Evolutionary conservation across 345 rosid species (phyloP), one percentile per base, ranked within the genome.

Genomic region (Barbarea vulgaris): DNA sequence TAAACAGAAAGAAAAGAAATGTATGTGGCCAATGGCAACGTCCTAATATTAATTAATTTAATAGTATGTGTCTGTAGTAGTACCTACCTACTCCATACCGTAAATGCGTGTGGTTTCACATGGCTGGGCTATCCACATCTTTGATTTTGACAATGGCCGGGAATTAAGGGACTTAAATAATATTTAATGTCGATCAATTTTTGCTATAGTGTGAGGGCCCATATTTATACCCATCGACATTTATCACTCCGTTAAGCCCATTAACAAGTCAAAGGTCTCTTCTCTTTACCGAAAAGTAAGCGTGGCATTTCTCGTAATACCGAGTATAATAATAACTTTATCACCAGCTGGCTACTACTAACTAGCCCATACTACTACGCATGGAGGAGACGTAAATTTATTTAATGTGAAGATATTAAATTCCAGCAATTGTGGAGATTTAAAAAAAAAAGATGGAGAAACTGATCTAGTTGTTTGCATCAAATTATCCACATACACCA

Each of bases 21-120:
- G 48, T 42, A n/a, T n/a, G 50, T 46, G 6, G 50, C 19, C 9
- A 44, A 15, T 44, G 19, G 3, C 19, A 44, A 7, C 50, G 21
- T 46, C 51, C 10, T 46, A 7, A 7, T 46, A 46, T 46, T 46
- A 44, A 44, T 31, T 6, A 6, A 31, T 27, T n/a, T n/a, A n/a
- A n/a, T n/a, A n/a, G n/a, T 31, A 31, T 46, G 18, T 15, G 54
- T 50, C 27, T 21, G 54, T 19, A 50, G 14, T 50, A n/a, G n/a
- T n/a, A n/a, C n/a, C n/a, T n/a, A 50, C 13, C 14, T 3, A 46
- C 51, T 17, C 65, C 74, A 70, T 44, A 70, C 74, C 10, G 44
- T 22, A 6, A 57, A 57, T 21, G 54, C 33, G 56, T 57, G 46
- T 57, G 33, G 11, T 63, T 63, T 63, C 54, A 27, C 52, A 55